Evolutionary conservation across 2,329 filamentous ascomycete species (phyloP), one percentile per base, ranked within the genome.

Genomic region (Trichoderma guizhouense): DNA sequence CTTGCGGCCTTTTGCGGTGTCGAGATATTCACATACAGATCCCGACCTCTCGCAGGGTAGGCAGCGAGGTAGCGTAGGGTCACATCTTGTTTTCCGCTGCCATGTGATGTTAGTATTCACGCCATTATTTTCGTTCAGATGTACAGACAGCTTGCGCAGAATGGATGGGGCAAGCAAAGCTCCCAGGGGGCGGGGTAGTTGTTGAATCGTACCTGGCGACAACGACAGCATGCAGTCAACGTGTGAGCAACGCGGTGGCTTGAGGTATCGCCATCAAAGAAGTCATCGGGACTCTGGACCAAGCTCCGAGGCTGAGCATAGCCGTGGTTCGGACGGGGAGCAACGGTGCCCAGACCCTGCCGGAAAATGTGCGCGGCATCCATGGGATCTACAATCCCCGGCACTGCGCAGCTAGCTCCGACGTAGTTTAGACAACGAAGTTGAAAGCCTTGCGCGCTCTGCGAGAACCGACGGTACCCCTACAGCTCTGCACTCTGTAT

Each of bases 51-150:
- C 94, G 84, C 96, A 99, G 26, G 95, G 95, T 21, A 93, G 88
- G 82, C 96, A 99, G 78, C 93, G 92, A 53, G 96, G 96, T 26
- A 99, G 88, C 15, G 93, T 93, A 5, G 96, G 93, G 82, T 98
- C 96, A 85, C 96, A 99, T 85, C 94, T 88, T 47, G 95, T 98
- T 86, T 99, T 99, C 78, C 95, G 91, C 95, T 97, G 79, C 39
- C 66, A 62, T 11, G 5, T 21, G 15, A 12, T 12, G 61, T 68
- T 30, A 66, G 71, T 26, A 65, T 53, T 62, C 57, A 36, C 57
- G 53, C 34, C 8, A 11, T 24, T 14, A 7, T 12, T 34, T 9
- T 36, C 7, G 39, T 9, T 15, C 12, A 4, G 18, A 60, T 47
- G 18, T 14, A n/a, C 30, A 55, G 21, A 34, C 39, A 63, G 21